Base-by-base conservation (phyloP, 352 stramenopile species). In the Thalassiosira delicatula region DNA sequence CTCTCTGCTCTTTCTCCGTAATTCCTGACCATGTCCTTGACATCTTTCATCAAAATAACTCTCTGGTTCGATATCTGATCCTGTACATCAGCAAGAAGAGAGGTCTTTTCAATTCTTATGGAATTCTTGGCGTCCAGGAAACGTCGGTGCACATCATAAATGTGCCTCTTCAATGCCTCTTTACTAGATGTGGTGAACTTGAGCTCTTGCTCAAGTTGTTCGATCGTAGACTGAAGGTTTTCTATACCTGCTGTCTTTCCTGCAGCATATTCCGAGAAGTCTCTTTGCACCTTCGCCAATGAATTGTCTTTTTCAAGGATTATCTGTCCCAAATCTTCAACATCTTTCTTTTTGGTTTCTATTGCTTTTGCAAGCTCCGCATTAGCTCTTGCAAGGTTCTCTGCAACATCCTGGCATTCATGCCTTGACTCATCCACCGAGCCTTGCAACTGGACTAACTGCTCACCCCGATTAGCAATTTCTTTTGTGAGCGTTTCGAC, bases 1-100 rank as follows among this genome's bases (percentile, higher is more conserved):
- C 68, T 81, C 32, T 82, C 70, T 27, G 67, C 23, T 60, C 59
- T 81, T 46, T 70, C 63, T 54, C 54, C 42, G 51, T 76, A 77
- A 11, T 59, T 70, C 0, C 49, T 42, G 44, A 71, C 40, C 19
- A 75, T 40, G n/a, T 57, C 49, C 53, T 87, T 82, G 11, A 79
- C 61, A 51, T 82, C 32, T 23, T 80, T 84, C 17, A 72, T 78
- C 14, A 87, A 23, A 33, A 66, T 12, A 19, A 53, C 32, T 65
- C 72, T 83, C 37, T 83, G 56, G 51, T 81, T 44, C 23, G 72
- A 37, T 27, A 87, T 37, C 42, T 61, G 51, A 46, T 33, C 59
- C 51, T 84, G 63, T 19, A 84, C 40, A 40, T 83, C 74, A 14
- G 74, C 83, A 17, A 76, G 40, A 33, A 87, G 30, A 35, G 27